Evolutionary conservation across 371 early-diverging fungal genomes (phyloP).

Genomic region (Mortierella sp.): DNA sequence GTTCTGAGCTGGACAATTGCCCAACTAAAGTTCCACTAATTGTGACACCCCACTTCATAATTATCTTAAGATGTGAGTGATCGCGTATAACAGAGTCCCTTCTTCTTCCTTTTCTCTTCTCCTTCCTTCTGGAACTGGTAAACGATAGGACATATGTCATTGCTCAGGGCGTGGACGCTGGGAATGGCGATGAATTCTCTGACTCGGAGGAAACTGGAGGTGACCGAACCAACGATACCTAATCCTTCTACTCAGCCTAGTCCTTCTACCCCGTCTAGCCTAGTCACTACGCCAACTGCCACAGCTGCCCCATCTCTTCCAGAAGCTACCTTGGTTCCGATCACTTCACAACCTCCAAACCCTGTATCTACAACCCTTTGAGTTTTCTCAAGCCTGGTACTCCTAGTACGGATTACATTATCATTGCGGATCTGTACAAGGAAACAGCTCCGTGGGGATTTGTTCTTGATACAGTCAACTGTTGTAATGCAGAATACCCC

Average conservation of each 20-base stretch:
- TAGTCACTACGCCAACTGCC: neutral
- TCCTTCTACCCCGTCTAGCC: neutral
- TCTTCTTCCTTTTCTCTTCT: conserved; percentile 14
- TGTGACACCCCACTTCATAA: neutral
- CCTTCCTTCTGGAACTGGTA: conserved; percentile 15
- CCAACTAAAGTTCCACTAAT: neutral
- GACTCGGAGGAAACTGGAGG: conserved; percentile 18
- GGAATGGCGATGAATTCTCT: conserved; percentile 14
- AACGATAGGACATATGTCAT: conserved; percentile 3
- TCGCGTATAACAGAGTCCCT: conserved; percentile 2
- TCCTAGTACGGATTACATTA: conserved; percentile 25
- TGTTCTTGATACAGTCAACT: conserved; percentile 37
- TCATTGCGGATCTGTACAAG: conserved; percentile 35
- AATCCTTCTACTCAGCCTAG: neutral
- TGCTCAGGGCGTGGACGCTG: conserved; percentile 13
- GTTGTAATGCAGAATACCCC: conserved; percentile 48
- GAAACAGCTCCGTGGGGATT: conserved; percentile 52
- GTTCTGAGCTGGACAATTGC: too few species aligned
- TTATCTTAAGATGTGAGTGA: neutral
- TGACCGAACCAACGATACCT: conserved; percentile 1
- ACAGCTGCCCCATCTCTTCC: neutral
- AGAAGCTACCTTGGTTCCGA: conserved; percentile 8
- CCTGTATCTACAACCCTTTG: conserved; percentile 13
- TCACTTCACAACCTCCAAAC: conserved; percentile 4
- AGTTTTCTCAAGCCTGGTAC: conserved; percentile 32